Evolutionary conservation across 2,329 filamentous ascomycete genomes (phyloP).

Genomic region (Neoscytalidium dimidiatum): DNA sequence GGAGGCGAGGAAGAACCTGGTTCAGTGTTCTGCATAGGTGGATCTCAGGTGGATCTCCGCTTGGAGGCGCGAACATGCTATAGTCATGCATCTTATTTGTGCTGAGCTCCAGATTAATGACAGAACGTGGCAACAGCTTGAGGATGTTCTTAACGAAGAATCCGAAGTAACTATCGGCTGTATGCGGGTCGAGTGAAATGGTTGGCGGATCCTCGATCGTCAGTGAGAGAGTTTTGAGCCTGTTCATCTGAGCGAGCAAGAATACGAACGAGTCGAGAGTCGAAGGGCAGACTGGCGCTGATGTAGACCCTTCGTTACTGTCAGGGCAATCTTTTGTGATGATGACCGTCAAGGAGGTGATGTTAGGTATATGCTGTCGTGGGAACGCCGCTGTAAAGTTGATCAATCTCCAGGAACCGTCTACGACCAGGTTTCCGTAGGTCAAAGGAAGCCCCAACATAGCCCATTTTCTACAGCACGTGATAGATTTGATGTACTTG

Average conservation of each 20-base stretch:
- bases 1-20: neutral
- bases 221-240: neutral
- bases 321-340: no score
- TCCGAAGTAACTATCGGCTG: neutral
- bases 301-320: no score
- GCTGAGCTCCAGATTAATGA: neutral
- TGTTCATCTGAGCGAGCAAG: neutral
- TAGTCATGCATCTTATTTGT: neutral
- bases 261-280: neutral
- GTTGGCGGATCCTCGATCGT: neutral
- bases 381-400: neutral
- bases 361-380: neutral
- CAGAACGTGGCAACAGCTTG: neutral
- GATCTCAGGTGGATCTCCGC: neutral
- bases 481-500: neutral
- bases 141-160: neutral
- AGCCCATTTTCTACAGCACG: neutral
- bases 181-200: neutral
- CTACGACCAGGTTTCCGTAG: neutral
- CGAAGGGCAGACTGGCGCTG: no score
- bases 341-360: neutral
- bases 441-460: neutral
- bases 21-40: neutral
- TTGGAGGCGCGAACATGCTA: no score
- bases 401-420: neutral